phyloP scores from a whole-genome alignment of 768 basidiomycete species.

The Rhodotorula paludigena region DNA sequence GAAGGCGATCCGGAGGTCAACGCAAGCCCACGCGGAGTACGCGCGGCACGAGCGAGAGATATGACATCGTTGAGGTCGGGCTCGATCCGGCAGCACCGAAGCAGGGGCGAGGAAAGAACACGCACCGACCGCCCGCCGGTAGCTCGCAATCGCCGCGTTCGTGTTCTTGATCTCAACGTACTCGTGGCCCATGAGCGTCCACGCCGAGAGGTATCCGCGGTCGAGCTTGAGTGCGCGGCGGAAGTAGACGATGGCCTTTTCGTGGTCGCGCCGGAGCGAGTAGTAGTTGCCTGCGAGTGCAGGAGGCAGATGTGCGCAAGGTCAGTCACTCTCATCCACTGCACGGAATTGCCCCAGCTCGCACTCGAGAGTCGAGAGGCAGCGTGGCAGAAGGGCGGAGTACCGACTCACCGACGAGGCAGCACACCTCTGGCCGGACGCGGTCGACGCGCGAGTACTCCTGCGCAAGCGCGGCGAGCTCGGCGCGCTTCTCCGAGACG shows the following conservation, averaged over 20 bases:
- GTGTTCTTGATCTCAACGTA: constrained; percentile 99
- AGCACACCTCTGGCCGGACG: constrained; percentile 93
- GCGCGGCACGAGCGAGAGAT: no score
- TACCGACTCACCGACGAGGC: constrained; percentile 75
- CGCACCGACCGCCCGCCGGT: constrained; percentile 88
- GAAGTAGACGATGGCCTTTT: constrained; percentile 94
- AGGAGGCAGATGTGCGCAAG: background rate
- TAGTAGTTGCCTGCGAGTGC: constrained; percentile 80
- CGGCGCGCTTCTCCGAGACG: constrained; percentile 80
- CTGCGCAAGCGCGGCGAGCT: constrained; percentile 84
- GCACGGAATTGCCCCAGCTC: no score
- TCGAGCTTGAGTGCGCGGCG: constrained; percentile 90
- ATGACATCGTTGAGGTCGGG: no score
- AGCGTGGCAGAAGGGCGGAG: background rate
- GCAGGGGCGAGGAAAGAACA: constrained; percentile 2
- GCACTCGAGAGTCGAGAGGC: no score
- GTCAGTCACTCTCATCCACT: no score
- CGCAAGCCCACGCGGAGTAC: background rate
- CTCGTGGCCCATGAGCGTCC: constrained; percentile 99
- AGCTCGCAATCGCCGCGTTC: constrained; percentile 96
- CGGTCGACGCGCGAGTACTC: constrained; percentile 83
- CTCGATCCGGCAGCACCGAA: no score
- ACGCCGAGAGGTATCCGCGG: constrained; percentile 87
- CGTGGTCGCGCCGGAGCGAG: constrained; percentile 85
- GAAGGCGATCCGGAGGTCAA: background rate